Base-by-base conservation (phyloP, 768 basidiomycete species). In the Leucosporidium creatinivorum region DNA sequence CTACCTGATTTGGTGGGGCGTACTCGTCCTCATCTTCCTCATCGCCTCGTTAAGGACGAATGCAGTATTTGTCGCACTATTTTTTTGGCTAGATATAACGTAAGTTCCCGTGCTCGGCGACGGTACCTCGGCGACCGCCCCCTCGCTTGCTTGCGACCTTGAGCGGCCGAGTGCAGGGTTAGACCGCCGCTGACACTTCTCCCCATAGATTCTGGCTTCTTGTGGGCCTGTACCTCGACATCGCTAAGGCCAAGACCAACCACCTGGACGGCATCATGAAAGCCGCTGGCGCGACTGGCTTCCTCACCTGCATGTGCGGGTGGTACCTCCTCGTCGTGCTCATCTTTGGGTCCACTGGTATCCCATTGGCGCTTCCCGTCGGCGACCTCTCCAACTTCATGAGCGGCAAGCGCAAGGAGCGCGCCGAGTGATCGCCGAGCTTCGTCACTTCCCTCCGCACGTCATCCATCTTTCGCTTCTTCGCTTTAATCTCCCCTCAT, bases 381-480 rank as follows among this genome's bases (percentile, higher is more conserved):
- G 75, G 75, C 55, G 76, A 77, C 63, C 57, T 76, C n/a, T 73
- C 72, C 21, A 59, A 49, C 44, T 72, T 75, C 65, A 50, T 69
- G 57, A 26, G 19, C 26, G 26, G 26, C 15, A 17, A 21, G 30
- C 52, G 52, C 25, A 54, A 54, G 52, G 26, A 54, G 52, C 30
- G 6, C 23, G 28, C 10, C 7, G 52, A n/a, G 26, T 26, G 10
- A 33, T 33, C 33, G 33, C 33, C 33, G 33, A 33, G 33, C 33
- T n/a, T n/a, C 33, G 5, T 33, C 33, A 33, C 33, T 33, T 33
- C 33, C 33, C 10, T 10, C 10, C 10, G 5, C 33, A 5, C 33
- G 33, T 33, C 10, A 5, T 33, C 33, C 10, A 4, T 33, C 33
- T 5, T 33, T 33, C 33, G 4, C 33, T 10, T 33, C 33, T 33